Evolutionary conservation across 2,329 filamentous ascomycete species (phyloP), one percentile per base, ranked within the genome.

Genomic region (Talaromyces sp.): DNA sequence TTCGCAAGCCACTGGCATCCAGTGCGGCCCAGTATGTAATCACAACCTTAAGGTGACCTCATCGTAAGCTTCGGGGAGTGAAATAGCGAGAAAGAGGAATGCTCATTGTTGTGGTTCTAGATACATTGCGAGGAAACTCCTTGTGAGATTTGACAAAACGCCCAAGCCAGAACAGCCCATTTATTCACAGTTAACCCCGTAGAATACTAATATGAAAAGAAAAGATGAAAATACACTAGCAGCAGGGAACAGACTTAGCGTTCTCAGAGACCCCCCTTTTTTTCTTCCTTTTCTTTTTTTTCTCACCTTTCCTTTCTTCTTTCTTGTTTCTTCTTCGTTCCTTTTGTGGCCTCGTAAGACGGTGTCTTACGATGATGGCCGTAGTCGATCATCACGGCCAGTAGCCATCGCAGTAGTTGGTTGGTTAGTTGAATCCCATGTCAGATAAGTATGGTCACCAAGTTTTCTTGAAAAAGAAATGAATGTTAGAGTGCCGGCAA

Each of bases 371-470:
- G 36, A 49, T 17, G 14, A 55, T 40, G n/a, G 58, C 39, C 71
- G 67, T 51, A 70, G 68, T 51, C 68, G 62, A 44, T 86, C 81
- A 58, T 87, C 84, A 54, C 86, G 85, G 40, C 75, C 77, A 2
- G 77, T 77, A 20, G 77, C 70, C 16, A 80, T 82, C 54, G 81
- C 82, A 41, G 82, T 80, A 54, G 77, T 80, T 7, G 82, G 79
- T 55, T 83, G 77, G 41, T 89, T 86, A 43, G 50, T 58, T 57
- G 86, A 88, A 72, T 97, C 97, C 94, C 94, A 99, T 20, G 90
- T 94, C 44, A 99, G 82, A 72, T 99, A 97, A 8, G 91, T 97
- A 74, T 97, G 94, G 72, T 99, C 94, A 56, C 94, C 94, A 37
- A 99, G 84, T 88, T 97, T 99, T 68, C 94, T 93, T 62, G 46